Conservation (phyloP, 2,329 filamentous ascomycete species). For the Aspergillus fumigatiaffinis region DNA sequence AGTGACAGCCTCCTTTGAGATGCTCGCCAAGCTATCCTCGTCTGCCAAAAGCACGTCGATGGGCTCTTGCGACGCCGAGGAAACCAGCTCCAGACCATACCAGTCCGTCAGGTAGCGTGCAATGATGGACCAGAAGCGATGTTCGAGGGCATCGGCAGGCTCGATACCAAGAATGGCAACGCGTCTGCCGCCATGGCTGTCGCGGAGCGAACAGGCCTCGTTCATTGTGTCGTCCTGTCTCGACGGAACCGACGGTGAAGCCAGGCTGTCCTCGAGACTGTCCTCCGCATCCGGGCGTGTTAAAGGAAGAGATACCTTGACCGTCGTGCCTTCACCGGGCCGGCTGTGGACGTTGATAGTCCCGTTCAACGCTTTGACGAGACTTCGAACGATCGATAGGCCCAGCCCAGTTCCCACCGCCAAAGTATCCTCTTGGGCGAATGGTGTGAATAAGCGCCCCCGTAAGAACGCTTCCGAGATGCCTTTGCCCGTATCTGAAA, state of each 20-base stretch:
- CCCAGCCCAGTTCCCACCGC: slow-evolving; percentile 52
- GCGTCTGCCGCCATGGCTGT: slow-evolving; percentile 22
- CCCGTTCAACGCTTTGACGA: slow-evolving; percentile 59
- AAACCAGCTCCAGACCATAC: slow-evolving; percentile 34
- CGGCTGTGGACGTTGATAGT: slow-evolving; percentile 55
- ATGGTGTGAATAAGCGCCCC: slow-evolving; percentile 56
- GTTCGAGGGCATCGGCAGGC: slow-evolving; percentile 12
- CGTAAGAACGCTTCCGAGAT: slow-evolving; percentile 61
- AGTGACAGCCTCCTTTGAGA: slow-evolving; percentile 13
- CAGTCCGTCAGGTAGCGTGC: slow-evolving; percentile 33
- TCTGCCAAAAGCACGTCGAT: slow-evolving; percentile 36
- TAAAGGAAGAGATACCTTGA: slow-evolving; percentile 48
- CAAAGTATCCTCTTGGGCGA: slow-evolving; percentile 58
- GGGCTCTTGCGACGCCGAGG: slow-evolving; percentile 21
- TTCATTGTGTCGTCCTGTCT: slow-evolving; percentile 18
- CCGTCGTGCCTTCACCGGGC: slow-evolving; percentile 52
- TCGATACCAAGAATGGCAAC: slow-evolving; percentile 29
- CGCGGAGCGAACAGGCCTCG: slow-evolving; percentile 22
- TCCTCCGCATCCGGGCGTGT: slow-evolving; percentile 23
- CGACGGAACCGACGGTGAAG: slow-evolving; percentile 8
- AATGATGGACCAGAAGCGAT: slow-evolving; percentile 25
- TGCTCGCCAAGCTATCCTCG: slow-evolving; percentile 24
- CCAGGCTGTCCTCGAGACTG: slow-evolving; percentile 9
- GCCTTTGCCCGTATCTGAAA: slow-evolving; percentile 63
- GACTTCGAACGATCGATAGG: slow-evolving; percentile 59